Percentiles rank a stretch among this genome's conserved stretches.
Evolutionary conservation across 1,139 yeast species (phyloP).

Genomic region (Geotrichum aggregatum): DNA sequence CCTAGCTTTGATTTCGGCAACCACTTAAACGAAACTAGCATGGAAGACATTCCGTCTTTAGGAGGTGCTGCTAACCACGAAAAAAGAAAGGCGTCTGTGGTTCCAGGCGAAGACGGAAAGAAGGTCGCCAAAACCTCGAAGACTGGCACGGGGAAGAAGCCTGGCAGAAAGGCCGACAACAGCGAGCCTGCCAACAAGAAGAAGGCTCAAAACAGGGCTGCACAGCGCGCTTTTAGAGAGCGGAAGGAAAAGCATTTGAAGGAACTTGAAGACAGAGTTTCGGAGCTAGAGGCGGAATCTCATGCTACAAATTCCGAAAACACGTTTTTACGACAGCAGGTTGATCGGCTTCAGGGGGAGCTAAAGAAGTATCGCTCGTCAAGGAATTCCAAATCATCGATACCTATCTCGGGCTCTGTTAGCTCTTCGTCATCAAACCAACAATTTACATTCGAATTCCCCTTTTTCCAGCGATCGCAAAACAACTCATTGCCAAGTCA

Average conservation of each 20-base stretch:
- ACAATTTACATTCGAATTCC: conserved; percentile 42
- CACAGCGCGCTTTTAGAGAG: conserved; percentile 93
- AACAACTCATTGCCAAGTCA: not conserved
- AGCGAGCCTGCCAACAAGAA: conserved; percentile 80
- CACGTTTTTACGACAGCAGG: conserved; percentile 70
- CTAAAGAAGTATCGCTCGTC: conserved; percentile 49
- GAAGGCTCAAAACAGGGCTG: conserved; percentile 95
- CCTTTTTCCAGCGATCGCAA: conserved; percentile 32
- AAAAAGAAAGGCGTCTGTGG: conserved; percentile 16
- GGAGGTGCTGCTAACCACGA: not conserved
- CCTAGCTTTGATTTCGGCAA: not conserved
- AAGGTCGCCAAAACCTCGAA: conserved; percentile 2
- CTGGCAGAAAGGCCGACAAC: conserved; percentile 72
- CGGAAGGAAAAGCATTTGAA: conserved; percentile 83
- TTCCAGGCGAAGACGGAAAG: not conserved
- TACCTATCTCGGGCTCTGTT: not conserved
- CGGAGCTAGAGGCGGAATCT: conserved; percentile 64
- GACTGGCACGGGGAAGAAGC: conserved; percentile 35
- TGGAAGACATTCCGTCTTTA: not conserved
- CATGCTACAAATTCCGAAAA: conserved; percentile 62
- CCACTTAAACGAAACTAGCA: not conserved
- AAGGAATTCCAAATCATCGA: not conserved
- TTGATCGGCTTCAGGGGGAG: conserved; percentile 68
- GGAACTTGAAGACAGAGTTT: conserved; percentile 78
- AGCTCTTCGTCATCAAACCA: conserved; percentile 6